Evolutionary conservation across 2,329 filamentous ascomycete species (phyloP), one percentile per base, ranked within the genome.

Genomic region (Furcasterigmium furcatum): DNA sequence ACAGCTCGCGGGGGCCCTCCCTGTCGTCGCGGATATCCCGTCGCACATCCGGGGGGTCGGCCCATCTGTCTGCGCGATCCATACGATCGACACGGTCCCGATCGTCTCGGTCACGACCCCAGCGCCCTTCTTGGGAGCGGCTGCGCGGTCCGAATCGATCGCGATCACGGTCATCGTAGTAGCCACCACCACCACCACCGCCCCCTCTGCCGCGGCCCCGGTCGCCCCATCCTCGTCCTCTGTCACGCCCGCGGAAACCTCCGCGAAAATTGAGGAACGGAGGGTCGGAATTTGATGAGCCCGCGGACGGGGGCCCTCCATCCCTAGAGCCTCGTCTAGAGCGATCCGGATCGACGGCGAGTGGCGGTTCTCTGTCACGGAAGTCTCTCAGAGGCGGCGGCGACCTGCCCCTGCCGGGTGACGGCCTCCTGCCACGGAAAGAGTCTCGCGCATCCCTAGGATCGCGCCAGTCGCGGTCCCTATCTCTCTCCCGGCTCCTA

Each of bases 301-400:
- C 84, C 16, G 84, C 85, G 2, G 85, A 87, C 19, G 82, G 77
- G 10, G 87, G 85, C 0, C 86, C 69, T 9, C 63, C 87, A 56
- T 91, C 87, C 56, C 87, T 76, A 9, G 86, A 89, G 14, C 78
- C 82, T 39, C 86, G 75, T 44, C 86, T 74, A 16, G 82, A 80
- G 47, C 87, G 77, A 47, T 84, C 82, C 8, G 82, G 74, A 52
- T 91, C 87, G 7, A 86, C 68, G 39, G 81, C 82, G 25, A 83
- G 71, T 1, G 82, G 83, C 2, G 68, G 63, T 55, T 83, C 79
- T 55, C 74, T 62, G 47, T 80, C 68, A 54, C 70, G 77, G 48
- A 81, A 82, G 58, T 87, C 84, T 52, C 84, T 74, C 12, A 73
- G 71, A 7, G 83, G 82, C 8, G 84, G 74, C 12, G 87, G 87